Conservation (phyloP, 176 grass and related monocot species). For the Oryza brachyantha region DNA sequence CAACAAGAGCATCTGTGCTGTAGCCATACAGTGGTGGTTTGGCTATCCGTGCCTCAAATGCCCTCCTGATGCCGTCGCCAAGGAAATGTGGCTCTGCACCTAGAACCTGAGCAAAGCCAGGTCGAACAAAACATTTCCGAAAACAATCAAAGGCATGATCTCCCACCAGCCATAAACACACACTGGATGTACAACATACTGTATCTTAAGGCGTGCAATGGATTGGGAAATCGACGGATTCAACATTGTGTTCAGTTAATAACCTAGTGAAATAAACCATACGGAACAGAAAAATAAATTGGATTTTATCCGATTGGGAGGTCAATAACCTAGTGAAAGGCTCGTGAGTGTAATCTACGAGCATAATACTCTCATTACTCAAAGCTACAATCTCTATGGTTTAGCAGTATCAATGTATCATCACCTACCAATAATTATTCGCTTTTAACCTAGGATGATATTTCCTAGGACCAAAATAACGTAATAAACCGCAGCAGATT, state of each 20-base stretch:
- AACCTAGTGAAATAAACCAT: background rate
- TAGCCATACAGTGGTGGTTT: slow-evolving; percentile 68
- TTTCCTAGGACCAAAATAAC: background rate
- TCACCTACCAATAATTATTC: background rate
- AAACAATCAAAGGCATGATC: background rate
- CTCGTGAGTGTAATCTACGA: background rate
- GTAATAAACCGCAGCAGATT: background rate
- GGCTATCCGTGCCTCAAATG: slow-evolving; percentile 66
- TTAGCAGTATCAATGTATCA: background rate
- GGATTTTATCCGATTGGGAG: background rate
- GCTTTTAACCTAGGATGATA: background rate
- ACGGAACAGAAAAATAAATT: background rate
- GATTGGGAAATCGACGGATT: background rate
- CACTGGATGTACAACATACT: background rate
- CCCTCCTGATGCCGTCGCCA: slow-evolving; percentile 67
- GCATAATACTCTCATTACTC: background rate
- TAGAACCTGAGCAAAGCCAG: slow-evolving; percentile 50
- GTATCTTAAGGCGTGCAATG: background rate
- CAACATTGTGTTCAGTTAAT: background rate
- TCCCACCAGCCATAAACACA: background rate
- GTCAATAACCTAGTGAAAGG: background rate
- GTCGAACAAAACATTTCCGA: background rate
- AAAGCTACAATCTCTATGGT: background rate
- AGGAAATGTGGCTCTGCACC: slow-evolving; percentile 81
- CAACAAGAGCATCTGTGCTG: slow-evolving; percentile 68